A percentile compares a stretch with the other conserved stretches of the same genome.
phyloP scores from a whole-genome alignment of 805 yeast genomes.

The Vanderwaltozyma verrucispora region DNA sequence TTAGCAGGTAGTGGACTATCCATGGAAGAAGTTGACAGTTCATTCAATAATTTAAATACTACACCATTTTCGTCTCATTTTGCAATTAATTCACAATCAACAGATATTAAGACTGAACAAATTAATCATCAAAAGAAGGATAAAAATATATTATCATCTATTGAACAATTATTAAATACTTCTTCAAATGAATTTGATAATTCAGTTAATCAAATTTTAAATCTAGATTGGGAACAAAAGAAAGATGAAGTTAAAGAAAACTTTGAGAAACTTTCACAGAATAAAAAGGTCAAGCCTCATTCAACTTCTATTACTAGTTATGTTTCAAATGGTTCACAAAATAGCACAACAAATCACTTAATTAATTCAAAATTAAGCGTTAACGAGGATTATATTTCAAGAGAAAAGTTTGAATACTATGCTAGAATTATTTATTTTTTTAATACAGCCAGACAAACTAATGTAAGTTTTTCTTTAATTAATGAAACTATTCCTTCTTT shows the following conservation, averaged over 20 bases:
- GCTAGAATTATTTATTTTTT: conserved; percentile 57
- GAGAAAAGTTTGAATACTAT: conserved; percentile 58
- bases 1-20: conserved; percentile 84
- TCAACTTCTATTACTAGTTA: not conserved
- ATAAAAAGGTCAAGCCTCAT: conserved; percentile 8
- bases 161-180: conserved; percentile 63
- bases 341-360: conserved; percentile 14
- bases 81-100: too few relatives aligned
- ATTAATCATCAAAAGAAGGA: conserved; percentile 43
- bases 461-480: conserved; percentile 57
- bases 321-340: conserved; percentile 5
- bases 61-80: not conserved
- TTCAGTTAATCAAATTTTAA: conserved; percentile 60
- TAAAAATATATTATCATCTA: conserved; percentile 69
- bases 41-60: conserved; percentile 31
- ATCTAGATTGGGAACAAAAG: conserved; percentile 76
- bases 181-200: conserved; percentile 79
- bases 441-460: conserved; percentile 31
- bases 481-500: conserved; percentile 62
- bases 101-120: not conserved
- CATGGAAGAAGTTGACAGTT: conserved; percentile 69
- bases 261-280: conserved; percentile 45
- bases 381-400: conserved; percentile 31
- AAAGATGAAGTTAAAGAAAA: conserved; percentile 65
- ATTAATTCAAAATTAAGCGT: conserved; percentile 31